phyloP scores from a whole-genome alignment of 495 filamentous ascomycete species.

The Podospora conica region DNA sequence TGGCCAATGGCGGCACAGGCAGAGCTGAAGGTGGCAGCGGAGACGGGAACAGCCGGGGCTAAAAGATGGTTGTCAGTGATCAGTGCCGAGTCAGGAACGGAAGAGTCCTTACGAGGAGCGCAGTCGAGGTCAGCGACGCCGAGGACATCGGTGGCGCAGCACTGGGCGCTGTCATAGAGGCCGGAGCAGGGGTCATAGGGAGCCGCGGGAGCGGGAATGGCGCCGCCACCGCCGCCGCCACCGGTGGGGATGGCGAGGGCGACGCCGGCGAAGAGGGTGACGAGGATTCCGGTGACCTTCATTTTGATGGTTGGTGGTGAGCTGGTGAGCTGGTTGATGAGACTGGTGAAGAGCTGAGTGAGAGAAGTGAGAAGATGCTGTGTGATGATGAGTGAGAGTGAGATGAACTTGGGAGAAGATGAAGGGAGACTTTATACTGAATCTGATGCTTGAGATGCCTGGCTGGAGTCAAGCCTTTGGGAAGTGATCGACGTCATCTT shows the following conservation, averaged over 20 bases:
- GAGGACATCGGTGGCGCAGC: conserved; percentile 41
- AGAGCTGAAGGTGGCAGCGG: conserved; percentile 26
- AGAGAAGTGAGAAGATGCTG: not conserved
- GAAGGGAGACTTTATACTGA: not conserved
- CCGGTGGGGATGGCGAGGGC: conserved; percentile 3
- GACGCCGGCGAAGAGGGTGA: not conserved
- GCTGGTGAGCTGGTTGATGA: not conserved
- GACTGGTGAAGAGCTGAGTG: not conserved
- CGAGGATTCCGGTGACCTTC: conserved; percentile 3
- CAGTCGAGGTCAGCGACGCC: conserved; percentile 41
- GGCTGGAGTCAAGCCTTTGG: not conserved
- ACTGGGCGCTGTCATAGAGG: conserved; percentile 35
- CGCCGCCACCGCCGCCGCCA: not conserved
- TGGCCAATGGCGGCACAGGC: conserved; percentile 36
- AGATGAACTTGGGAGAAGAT: not conserved
- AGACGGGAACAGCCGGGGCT: conserved; percentile 26
- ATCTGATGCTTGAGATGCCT: not conserved
- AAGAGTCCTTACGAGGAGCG: conserved; percentile 24
- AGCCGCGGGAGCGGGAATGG: no score
- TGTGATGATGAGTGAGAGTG: not conserved
- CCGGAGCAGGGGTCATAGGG: conserved; percentile 34
- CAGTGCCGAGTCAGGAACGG: not conserved
- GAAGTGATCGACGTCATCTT: not conserved
- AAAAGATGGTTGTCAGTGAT: conserved; percentile 5
- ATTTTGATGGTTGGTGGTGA: not conserved